Evolutionary conservation across 352 stramenopile species (phyloP), one percentile per base, ranked within the genome.

Genomic region (Pythium phragmitis): DNA sequence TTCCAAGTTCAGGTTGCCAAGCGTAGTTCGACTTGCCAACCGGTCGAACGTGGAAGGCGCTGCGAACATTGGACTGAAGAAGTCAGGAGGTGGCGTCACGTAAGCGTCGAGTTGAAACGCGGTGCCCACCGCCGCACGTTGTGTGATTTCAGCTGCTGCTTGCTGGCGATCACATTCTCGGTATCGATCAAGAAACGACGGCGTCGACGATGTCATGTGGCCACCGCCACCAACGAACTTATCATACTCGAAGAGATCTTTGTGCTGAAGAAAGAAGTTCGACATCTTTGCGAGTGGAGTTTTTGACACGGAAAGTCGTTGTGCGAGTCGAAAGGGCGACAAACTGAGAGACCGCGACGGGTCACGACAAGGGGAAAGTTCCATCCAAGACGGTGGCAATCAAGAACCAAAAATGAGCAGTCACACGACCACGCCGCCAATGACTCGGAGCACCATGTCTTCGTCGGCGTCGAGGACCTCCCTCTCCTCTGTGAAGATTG

Each of bases 231-330:
- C 73, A 23, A 89, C 64, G 36, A 77, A 77, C 59, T 75, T 78
- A 16, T 88, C 73, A 48, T 85, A 94, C 51, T 88, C 73, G 50
- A 91, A 92, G 41, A 92, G 60, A 3, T 88, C 69, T 52, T 83
- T 80, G 69, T 89, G 65, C 50, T 68, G 61, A 26, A 73, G 48
- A 49, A 92, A 91, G 72, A 94, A 90, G 14, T 36, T 57, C 33
- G 72, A 54, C 39, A 43, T 55, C 9, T 4, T 41, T 69, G 68
- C 19, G 17, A 19, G 13, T 7, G 13, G 39, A 46, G 17, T 21
- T 46, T 46, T 46, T 21, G 17, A 46, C 39, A 46, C 9, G 34
- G 34, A 9, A n/a, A 46, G 39, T 7, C 14, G 13, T 16, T 19
- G 39, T n/a, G 41, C 14, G 46, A 11, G 30, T 46, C 4, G 17